phyloP scores from a whole-genome alignment of 2,329 filamentous ascomycete species.

The Torrubiellomyces zombiae region DNA sequence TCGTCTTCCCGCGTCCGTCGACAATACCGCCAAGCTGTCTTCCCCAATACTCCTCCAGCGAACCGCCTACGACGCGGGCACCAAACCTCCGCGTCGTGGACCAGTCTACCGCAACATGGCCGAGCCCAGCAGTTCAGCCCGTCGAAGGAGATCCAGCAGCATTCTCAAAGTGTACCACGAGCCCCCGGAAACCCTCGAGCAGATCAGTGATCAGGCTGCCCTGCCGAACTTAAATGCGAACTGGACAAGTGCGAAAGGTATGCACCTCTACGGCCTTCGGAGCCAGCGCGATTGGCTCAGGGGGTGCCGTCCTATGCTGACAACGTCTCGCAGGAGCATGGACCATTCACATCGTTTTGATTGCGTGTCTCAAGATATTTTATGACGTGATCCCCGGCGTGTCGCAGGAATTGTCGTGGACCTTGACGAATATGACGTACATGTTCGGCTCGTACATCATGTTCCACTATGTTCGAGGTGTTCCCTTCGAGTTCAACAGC shows the following conservation, averaged over 20 bases:
- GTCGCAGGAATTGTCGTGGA: conserved; percentile 97
- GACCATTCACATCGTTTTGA: conserved; percentile 93
- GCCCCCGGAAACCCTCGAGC: conserved; percentile 88
- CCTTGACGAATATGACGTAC: conserved; percentile 94
- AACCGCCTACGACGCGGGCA: conserved; percentile 77
- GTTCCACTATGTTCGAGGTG: conserved; percentile 97
- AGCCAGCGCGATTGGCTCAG: neutral
- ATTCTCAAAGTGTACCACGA: conserved; percentile 87
- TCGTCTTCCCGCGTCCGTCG: conserved; percentile 7
- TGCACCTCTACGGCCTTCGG: conserved; percentile 13
- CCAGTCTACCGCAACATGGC: conserved; percentile 41
- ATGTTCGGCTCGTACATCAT: conserved; percentile 98
- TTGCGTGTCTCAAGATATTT: conserved; percentile 81
- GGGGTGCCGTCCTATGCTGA: neutral
- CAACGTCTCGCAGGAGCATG: conserved; percentile 55
- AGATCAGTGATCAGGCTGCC: conserved; percentile 89
- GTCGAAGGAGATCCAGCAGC: conserved; percentile 91
- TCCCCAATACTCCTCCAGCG: conserved; percentile 73
- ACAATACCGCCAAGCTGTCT: conserved; percentile 91
- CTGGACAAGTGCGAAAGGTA: conserved; percentile 99
- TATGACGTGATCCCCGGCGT: conserved; percentile 94
- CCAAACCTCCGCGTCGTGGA: conserved; percentile 50
- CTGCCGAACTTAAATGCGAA: conserved; percentile 93
- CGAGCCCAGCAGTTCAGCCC: conserved; percentile 45
- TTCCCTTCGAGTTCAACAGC: conserved; percentile 97